Conservation (phyloP, 164 flowering plant species). For the Tinospora cordifolia region DNA sequence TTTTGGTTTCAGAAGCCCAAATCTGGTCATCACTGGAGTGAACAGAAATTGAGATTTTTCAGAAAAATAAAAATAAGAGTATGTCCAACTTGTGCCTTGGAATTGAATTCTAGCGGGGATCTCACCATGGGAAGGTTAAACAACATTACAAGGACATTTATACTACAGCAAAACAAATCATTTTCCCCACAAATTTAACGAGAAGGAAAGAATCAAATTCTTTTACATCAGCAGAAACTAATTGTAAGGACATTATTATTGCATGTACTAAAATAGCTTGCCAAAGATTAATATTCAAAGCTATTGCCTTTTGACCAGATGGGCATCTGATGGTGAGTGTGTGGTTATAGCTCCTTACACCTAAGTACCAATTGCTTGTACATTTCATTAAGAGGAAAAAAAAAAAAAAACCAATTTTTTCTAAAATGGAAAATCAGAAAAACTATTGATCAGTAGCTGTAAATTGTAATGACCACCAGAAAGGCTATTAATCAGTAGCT, state of each 20-base stretch:
- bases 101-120: neutral
- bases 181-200: neutral
- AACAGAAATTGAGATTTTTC: neutral
- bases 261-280: neutral
- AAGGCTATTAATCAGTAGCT: too few relatives aligned
- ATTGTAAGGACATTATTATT: neutral
- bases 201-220: neutral
- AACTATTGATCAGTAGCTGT: neutral
- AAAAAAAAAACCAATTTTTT: neutral
- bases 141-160: neutral
- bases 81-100: neutral
- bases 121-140: too few relatives aligned
- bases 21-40: slow-evolving; percentile 10
- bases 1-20: slow-evolving; percentile 4
- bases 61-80: too few relatives aligned
- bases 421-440: neutral
- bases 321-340: neutral
- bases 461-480: too few relatives aligned
- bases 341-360: neutral
- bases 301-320: neutral
- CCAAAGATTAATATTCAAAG: neutral
- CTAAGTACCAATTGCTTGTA: neutral
- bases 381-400: neutral
- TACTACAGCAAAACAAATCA: neutral
- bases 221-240: neutral